Evolutionary conservation across 2,329 filamentous ascomycete genomes (phyloP), one percentile per base, ranked within the genome.

Genomic region (Diaporthe sp.): DNA sequence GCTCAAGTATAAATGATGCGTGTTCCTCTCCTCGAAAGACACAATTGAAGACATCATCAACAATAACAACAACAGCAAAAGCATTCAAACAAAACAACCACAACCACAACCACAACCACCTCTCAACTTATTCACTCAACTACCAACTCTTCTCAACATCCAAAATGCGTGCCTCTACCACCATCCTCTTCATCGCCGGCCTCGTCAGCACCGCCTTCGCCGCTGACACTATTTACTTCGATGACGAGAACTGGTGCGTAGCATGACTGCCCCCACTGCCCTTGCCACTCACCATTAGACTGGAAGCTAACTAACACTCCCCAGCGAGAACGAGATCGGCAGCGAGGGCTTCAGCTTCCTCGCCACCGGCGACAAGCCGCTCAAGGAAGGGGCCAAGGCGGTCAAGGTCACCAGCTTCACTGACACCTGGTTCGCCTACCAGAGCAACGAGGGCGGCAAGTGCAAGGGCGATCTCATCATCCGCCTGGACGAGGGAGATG

Each of bases 321-420:
- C 5, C 67, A 77, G 74, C 67, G 10, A 31, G 12, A 72, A 70
- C 53, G 65, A 77, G 31, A 69, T 76, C 53, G 74, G 57, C 44
- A 72, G 70, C 34, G 62, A 69, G 15, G 74, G 74, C 51, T 77
- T 68, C 72, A 70, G 75, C 59, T 44, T 53, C 71, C 44, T 76
- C 53, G 46, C 42, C 31, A 58, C 34, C 25, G 76, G 76, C 25
- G 76, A 77, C 31, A 88, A 87, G 79, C 87, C 87, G 77, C 87
- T 87, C 81, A 87, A 86, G 80, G 82, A 57, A 0, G 53, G 28
- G 13, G 28, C 53, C 31, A 88, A 88, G 79, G 87, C 87, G 77
- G 88, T 87, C 81, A 87, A 86, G 80, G 82, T 85, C 53, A 85
- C 87, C 19, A 61, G 57, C 73, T 46, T 71, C 57, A 4, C 58